Evolutionary conservation across 2,329 filamentous ascomycete genomes (phyloP).

Genomic region (Ilyonectria destructans): DNA sequence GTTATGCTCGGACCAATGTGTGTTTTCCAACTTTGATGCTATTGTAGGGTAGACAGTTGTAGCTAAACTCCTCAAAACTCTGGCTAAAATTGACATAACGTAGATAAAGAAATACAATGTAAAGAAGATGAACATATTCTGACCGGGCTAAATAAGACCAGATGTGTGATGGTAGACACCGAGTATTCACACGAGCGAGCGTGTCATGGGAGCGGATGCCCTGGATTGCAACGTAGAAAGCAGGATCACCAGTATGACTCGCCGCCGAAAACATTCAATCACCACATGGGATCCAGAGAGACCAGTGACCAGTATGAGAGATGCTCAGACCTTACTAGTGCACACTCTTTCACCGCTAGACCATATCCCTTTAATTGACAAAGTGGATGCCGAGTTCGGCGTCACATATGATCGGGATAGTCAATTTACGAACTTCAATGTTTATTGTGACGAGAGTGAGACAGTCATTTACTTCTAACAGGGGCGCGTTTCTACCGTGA

Average conservation of each 20-base stretch:
- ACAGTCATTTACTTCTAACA: slow-evolving; percentile 3
- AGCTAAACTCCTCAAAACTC: not conserved
- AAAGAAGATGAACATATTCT: too few relatives aligned
- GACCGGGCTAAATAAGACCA: too few relatives aligned
- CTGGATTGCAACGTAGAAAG: not conserved
- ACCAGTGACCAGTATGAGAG: too few relatives aligned
- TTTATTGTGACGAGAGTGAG: slow-evolving; percentile 9
- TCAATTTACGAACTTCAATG: not conserved
- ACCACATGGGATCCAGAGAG: too few relatives aligned
- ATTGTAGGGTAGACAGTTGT: not conserved
- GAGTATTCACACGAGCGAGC: not conserved
- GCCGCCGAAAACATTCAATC: not conserved
- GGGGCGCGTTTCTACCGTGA: not conserved
- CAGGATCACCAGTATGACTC: not conserved
- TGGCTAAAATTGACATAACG: not conserved
- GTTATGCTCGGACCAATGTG: not conserved
- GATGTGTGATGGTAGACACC: not conserved
- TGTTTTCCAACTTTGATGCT: not conserved
- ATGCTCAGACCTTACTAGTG: too few relatives aligned
- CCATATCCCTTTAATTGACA: too few relatives aligned
- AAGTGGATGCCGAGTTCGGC: too few relatives aligned
- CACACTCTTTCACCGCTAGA: too few relatives aligned
- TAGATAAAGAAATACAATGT: not conserved
- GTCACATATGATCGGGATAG: too few relatives aligned
- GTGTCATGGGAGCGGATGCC: not conserved